Evolutionary conservation across 768 basidiomycete genomes (phyloP).

Genomic region (Suillus tomentosus): DNA sequence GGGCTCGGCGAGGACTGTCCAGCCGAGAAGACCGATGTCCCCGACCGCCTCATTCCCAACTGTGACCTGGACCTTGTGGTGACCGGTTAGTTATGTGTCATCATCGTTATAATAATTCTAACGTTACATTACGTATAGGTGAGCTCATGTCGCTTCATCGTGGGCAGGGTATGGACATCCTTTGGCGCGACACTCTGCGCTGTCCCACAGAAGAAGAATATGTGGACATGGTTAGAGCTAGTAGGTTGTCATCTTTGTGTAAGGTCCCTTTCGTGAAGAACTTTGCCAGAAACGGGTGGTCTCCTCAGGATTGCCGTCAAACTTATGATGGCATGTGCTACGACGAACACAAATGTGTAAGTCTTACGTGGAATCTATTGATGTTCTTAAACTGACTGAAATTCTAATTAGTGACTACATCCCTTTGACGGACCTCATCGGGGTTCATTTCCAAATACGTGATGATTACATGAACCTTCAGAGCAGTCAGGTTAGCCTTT

Average conservation of each 20-base stretch:
- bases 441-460: slow-evolving; percentile 60
- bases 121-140: slow-evolving; percentile 27
- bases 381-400: neutral
- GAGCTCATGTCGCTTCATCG: slow-evolving; percentile 87
- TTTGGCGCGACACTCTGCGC: slow-evolving; percentile 88
- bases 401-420: slow-evolving; percentile 46
- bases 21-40: slow-evolving; percentile 16
- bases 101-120: neutral
- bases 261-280: neutral
- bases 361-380: slow-evolving; percentile 20
- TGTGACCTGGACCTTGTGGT: slow-evolving; percentile 68
- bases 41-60: slow-evolving; percentile 30
- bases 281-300: slow-evolving; percentile 85
- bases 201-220: slow-evolving; percentile 97
- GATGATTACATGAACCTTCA: slow-evolving; percentile 52
- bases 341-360: slow-evolving; percentile 58
- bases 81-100: slow-evolving; percentile 51
- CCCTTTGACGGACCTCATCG: slow-evolving; percentile 57
- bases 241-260: slow-evolving; percentile 43
- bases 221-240: slow-evolving; percentile 93
- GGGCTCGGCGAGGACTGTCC: slow-evolving; percentile 6
- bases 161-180: slow-evolving; percentile 89
- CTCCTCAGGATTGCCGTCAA: slow-evolving; percentile 89
- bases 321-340: slow-evolving; percentile 90
- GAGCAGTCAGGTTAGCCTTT: slow-evolving; percentile 22